Evolutionary conservation across 306 rosid species (phyloP), one percentile per base, ranked within the genome.

Genomic region (Sophora flavescens): DNA sequence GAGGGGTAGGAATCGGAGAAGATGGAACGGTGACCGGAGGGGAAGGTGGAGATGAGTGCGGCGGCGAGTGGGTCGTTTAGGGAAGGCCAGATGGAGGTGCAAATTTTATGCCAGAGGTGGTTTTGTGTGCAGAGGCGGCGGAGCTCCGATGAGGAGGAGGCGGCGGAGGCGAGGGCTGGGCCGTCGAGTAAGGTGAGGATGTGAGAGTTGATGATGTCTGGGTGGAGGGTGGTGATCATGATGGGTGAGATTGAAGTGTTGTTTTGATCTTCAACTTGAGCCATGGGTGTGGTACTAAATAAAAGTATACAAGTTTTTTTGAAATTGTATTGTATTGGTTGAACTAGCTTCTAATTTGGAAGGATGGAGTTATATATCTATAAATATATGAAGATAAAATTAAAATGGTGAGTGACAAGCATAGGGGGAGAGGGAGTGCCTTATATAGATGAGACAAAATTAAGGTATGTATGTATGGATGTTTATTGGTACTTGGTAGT

Each of bases 151-250:
- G 89, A 82, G 1, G 92, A 44, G 28, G 89, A 76, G 17, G 91
- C 54, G 32, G 87, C 83, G 16, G 93, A 79, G 76, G 88, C 83
- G 10, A 95, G 89, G 13, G 92, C 8, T 4, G 88, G 75, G 62
- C 90, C 97, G 82, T 95, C 97, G 50, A 95, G 96, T 1, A 91
- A 89, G 60, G 63, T 80, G 22, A 95, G 91, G 84, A 95, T 88
- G 77, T 92, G 97, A 30, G 88, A 53, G 66, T 62, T 87, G 45
- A 95, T 80, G 79, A 95, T 65, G 81, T 92, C 91, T 1, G 86
- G 53, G 51, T 89, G 93, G 59, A 95, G 11, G 75, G 86, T 45
- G 67, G 88, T 57, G 84, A 91, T 85, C 4, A 42, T 47, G 68
- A 11, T 4, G 41, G 41, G 41, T 36, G 50, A 44, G 10, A 14